A percentile compares a stretch with the other conserved stretches of the same genome.
These are phyloP conservation scores for Hordeum pubiflorum DNA, from an alignment of 202 grass and related monocot genomes.

Conservation along the genomic window DNA sequence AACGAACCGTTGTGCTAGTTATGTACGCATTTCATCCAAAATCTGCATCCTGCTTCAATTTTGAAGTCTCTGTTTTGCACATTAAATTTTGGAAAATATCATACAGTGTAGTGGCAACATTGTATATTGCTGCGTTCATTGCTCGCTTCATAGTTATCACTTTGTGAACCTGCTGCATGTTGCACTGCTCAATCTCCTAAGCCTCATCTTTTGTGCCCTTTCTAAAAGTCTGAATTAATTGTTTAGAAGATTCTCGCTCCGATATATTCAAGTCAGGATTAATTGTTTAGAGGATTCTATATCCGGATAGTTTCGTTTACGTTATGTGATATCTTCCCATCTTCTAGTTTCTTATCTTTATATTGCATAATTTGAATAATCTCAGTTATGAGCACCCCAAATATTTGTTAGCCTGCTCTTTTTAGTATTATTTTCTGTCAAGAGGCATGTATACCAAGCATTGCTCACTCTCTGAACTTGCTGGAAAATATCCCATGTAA, in stretches of 20 bases:
- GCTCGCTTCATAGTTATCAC: neutral
- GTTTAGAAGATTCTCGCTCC: neutral
- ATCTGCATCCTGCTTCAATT: neutral
- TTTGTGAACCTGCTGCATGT: neutral
- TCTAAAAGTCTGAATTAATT: neutral
- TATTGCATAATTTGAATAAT: neutral
- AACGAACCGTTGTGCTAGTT: conserved; percentile 28
- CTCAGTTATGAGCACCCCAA: neutral
- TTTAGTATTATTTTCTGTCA: neutral
- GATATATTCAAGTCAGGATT: neutral
- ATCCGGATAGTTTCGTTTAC: neutral
- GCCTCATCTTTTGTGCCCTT: neutral
- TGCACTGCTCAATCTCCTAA: neutral
- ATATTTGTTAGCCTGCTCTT: neutral
- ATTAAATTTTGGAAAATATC: neutral
- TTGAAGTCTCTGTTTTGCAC: neutral
- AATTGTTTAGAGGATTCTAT: neutral
- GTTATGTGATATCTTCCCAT: neutral
- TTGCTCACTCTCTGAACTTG: neutral
- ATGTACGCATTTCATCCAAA: neutral
- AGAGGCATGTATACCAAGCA: neutral
- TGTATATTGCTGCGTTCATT: neutral
- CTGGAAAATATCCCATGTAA: neutral
- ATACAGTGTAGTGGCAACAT: neutral
- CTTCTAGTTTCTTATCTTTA: neutral